Evolutionary conservation across 2,329 filamentous ascomycete species (phyloP), one percentile per base, ranked within the genome.

Genomic region (Nothomitra cinnamomea): DNA sequence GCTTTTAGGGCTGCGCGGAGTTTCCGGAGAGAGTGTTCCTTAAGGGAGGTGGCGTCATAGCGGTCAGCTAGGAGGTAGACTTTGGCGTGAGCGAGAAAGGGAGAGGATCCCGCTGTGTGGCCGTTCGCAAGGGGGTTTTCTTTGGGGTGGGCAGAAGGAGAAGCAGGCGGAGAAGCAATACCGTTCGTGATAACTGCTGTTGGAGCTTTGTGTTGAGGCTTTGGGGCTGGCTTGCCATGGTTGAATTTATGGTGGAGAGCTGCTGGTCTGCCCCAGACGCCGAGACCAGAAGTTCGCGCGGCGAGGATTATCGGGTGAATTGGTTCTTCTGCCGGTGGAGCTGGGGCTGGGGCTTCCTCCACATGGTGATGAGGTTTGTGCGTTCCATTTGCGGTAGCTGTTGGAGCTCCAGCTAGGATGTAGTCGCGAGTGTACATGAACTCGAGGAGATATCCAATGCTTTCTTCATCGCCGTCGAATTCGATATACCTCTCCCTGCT

Each of bases 371-470:
- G 49, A 2, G 36, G 6, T 24, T 53, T n/a, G 32, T 47, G n/a
- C 15, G 21, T 47, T 21, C 19, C 19, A 28, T 43, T 10, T 4
- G 41, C 17, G 12, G 40, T 13, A 43, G 19, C 24, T 48, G 10
- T n/a, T 25, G 36, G 38, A 35, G 28, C 28, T 32, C 28, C 17
- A 12, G 47, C 2, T 15, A 28, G 47, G 17, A 4, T 21, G 54
- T 55, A 55, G 32, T 53, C 50, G 7, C 54, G 51, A 1, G 54
- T 55, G 36, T 55, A 55, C 35, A 55, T 15, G 21, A 32, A 55
- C 21, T 55, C 54, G 6, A 55, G 40, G 32, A 55, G 54, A 36
- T 53, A 55, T 19, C 50, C 54, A 21, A 55, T 45, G 35, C 28
- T 53, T 28, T 55, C 54, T 15, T 53, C 54, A 32, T 55, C 54